Percentiles rank a stretch among this genome's conserved stretches.
These are phyloP conservation scores for Puya raimondii DNA, from an alignment of 176 grass and related monocot species.

Conservation along the genomic window DNA sequence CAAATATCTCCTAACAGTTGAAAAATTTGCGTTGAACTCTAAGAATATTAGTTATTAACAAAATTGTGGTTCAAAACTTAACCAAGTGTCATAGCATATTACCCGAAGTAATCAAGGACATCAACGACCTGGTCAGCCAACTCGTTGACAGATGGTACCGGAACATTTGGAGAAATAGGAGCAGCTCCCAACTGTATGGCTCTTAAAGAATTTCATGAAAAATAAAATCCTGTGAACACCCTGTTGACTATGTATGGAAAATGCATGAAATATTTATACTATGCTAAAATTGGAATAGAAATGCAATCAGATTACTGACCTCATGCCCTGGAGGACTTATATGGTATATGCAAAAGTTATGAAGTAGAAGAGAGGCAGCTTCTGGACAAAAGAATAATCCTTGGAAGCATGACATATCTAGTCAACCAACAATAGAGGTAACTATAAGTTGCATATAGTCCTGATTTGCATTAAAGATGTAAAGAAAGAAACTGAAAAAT, in stretches of 20 bases:
- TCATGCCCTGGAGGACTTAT: slow-evolving; percentile 94
- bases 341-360: slow-evolving; percentile 93
- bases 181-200: slow-evolving; percentile 77
- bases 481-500: background rate
- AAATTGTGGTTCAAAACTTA: background rate
- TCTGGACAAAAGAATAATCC: slow-evolving; percentile 98
- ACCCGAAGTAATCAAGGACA: slow-evolving; percentile 96
- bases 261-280: background rate
- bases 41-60: background rate
- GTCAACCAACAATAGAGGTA: slow-evolving; percentile 26
- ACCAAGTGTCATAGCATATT: slow-evolving; percentile 14
- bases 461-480: background rate
- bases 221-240: slow-evolving; percentile 4
- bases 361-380: slow-evolving; percentile 73
- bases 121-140: slow-evolving; percentile 78
- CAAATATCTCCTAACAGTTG: slow-evolving; percentile 8
- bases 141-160: slow-evolving; percentile 59
- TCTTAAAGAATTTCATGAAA: slow-evolving; percentile 29
- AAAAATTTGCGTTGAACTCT: background rate
- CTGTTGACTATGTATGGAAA: background rate
- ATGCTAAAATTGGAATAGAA: background rate
- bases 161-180: slow-evolving; percentile 60
- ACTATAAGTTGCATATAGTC: background rate
- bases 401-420: slow-evolving; percentile 98
- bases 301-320: slow-evolving; percentile 36